A percentile compares a stretch with the other conserved stretches of the same genome.
Evolutionary conservation across 352 stramenopile genomes (phyloP).

Genomic region (Pythium dissimile): DNA sequence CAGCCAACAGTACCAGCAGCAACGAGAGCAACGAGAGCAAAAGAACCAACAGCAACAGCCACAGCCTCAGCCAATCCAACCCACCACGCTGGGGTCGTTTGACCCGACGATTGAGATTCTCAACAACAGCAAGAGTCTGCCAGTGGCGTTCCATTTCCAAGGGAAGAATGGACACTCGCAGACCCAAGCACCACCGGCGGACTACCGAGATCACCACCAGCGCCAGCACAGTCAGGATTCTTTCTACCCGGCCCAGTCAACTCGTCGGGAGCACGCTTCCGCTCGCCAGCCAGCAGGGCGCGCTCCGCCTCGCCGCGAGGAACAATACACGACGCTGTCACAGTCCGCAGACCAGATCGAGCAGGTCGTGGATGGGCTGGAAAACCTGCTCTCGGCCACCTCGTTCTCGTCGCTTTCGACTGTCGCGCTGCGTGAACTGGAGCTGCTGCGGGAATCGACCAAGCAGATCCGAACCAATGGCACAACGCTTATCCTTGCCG

Average conservation of each 20-base stretch:
- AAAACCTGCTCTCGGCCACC: constrained; percentile 32
- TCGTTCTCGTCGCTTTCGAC: constrained; percentile 40
- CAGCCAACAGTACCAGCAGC: neutral
- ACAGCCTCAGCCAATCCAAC: neutral
- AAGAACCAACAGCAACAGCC: neutral
- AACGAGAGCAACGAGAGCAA: neutral
- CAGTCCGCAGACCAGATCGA: constrained; percentile 59
- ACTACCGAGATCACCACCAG: neutral
- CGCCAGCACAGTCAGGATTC: neutral
- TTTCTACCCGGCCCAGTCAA: neutral
- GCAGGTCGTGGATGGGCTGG: constrained; percentile 52
- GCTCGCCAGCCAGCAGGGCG: neutral
- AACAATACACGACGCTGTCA: constrained; percentile 36
- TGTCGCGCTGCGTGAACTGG: constrained; percentile 45
- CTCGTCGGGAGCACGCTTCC: neutral
- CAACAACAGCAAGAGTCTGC: constrained; percentile 25
- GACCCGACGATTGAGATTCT: constrained; percentile 22
- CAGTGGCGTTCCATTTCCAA: constrained; percentile 65
- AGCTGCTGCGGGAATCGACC: constrained; percentile 50
- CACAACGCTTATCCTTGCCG: constrained; percentile 54
- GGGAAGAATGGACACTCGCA: constrained; percentile 13
- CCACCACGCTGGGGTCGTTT: constrained; percentile 1
- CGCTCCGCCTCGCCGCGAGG: constrained; percentile 6
- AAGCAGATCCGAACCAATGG: constrained; percentile 67
- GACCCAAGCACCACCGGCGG: neutral